phyloP scores from a whole-genome alignment of 768 basidiomycete genomes.

The Auricularia sp. region DNA sequence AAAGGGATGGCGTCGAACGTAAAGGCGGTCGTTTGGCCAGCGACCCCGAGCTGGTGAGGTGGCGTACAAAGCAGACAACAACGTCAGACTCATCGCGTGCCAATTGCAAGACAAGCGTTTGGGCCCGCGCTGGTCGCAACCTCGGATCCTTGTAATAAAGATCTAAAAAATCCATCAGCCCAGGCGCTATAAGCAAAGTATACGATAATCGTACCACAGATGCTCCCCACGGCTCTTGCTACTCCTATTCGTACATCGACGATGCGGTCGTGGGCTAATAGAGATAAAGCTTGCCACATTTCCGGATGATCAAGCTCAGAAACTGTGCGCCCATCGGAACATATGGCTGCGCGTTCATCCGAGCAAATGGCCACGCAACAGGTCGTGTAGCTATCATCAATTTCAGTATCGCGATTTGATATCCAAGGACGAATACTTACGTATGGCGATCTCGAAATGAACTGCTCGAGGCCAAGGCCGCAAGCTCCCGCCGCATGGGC shows the following conservation, averaged over 20 bases:
- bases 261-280: conserved; percentile 55
- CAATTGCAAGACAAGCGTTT: not conserved
- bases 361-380: not conserved
- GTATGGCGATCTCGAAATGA: conserved; percentile 56
- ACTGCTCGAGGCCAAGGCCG: conserved; percentile 6
- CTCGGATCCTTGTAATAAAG: not conserved
- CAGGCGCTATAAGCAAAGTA: conserved; percentile 5
- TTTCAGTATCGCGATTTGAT: conserved; percentile 8
- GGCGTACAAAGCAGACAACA: not conserved
- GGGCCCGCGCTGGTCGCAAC: not conserved
- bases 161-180: not conserved
- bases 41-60: not conserved
- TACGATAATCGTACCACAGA: conserved; percentile 36
- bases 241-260: conserved; percentile 80
- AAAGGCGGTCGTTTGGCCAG: not conserved
- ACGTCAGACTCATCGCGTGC: not conserved
- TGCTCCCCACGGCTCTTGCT: conserved; percentile 54
- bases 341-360: not conserved
- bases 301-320: conserved; percentile 14
- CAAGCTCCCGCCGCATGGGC: conserved; percentile 31
- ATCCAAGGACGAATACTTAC: conserved; percentile 31
- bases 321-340: not conserved
- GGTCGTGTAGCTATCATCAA: conserved; percentile 8
- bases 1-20: not conserved
- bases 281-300: conserved; percentile 45